phyloP scores from a whole-genome alignment of 2,329 filamentous ascomycete genomes.

The Alternaria sp. region DNA sequence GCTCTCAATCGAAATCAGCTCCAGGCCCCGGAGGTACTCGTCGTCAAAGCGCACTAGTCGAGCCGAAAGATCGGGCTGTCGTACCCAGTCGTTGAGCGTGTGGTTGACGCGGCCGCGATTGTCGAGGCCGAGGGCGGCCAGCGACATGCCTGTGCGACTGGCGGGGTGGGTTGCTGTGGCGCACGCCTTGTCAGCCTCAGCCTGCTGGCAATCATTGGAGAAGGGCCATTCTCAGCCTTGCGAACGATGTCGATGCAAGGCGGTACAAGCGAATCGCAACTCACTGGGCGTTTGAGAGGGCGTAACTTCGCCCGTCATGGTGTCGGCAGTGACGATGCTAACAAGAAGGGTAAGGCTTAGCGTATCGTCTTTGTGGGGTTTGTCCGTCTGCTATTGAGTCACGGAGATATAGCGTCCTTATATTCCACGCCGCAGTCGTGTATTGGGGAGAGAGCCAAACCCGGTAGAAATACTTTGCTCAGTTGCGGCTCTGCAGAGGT shows the following conservation, averaged over 20 bases:
- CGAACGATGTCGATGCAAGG: background rate
- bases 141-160: slow-evolving; percentile 25
- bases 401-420: background rate
- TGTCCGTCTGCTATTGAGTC: background rate
- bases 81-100: slow-evolving; percentile 36
- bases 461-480: background rate
- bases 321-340: slow-evolving; percentile 7
- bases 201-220: slow-evolving; percentile 12
- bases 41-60: slow-evolving; percentile 36
- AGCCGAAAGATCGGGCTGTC: slow-evolving; percentile 35
- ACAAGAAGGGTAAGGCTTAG: slow-evolving; percentile 23
- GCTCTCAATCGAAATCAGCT: slow-evolving; percentile 16
- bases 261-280: slow-evolving; percentile 22
- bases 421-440: background rate
- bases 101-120: slow-evolving; percentile 8
- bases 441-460: background rate
- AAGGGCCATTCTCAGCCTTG: slow-evolving; percentile 16
- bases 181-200: slow-evolving; percentile 26
- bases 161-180: slow-evolving; percentile 26
- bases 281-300: slow-evolving; percentile 19
- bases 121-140: slow-evolving; percentile 32
- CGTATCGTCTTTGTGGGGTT: slow-evolving; percentile 9
- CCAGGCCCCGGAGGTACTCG: slow-evolving; percentile 18
- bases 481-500: slow-evolving; percentile 22
- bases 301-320: slow-evolving; percentile 10